These are phyloP conservation scores for Coelastrella sp. DNA, from an alignment of 139 green algal species.

Conservation along the genomic window DNA sequence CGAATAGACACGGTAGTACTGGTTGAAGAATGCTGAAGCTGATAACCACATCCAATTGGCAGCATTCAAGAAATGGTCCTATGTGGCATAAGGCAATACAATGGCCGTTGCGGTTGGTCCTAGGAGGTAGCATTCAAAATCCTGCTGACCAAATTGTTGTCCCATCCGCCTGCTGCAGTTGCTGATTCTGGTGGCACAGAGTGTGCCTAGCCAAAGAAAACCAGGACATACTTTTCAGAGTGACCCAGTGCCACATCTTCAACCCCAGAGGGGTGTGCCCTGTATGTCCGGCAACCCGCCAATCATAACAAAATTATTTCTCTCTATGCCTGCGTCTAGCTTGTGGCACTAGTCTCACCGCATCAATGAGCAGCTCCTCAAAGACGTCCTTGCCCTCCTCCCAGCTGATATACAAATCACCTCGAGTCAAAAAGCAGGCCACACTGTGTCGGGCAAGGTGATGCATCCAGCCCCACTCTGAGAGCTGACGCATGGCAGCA, in stretches of 20 bases:
- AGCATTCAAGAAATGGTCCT: slow-evolving; percentile 84
- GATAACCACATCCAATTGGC: slow-evolving; percentile 97
- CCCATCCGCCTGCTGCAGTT: too few relatives aligned
- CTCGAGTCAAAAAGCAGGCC: slow-evolving; percentile 97
- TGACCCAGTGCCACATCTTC: too few relatives aligned
- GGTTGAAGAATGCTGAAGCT: slow-evolving; percentile 90
- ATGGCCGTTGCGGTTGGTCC: too few relatives aligned
- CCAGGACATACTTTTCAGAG: too few relatives aligned
- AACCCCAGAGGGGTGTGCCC: too few relatives aligned
- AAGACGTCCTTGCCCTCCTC: slow-evolving; percentile 90
- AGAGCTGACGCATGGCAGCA: slow-evolving; percentile 83
- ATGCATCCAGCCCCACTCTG: slow-evolving; percentile 90
- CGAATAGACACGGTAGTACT: slow-evolving; percentile 61
- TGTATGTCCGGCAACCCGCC: neutral
- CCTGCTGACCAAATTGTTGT: too few relatives aligned
- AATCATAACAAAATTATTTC: neutral
- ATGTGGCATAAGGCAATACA: neutral
- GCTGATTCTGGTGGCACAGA: too few relatives aligned
- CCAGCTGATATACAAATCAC: slow-evolving; percentile 91
- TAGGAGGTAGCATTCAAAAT: too few relatives aligned
- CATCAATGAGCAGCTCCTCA: slow-evolving; percentile 91
- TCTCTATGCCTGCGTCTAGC: too few relatives aligned
- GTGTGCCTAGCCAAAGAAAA: too few relatives aligned
- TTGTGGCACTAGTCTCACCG: slow-evolving; percentile 20
- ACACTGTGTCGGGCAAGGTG: slow-evolving; percentile 93